A percentile compares a stretch with the other conserved stretches of the same genome.
These are phyloP conservation scores for Candida sp. DNA, from an alignment of 1,139 yeast species.

Conservation along the genomic window DNA sequence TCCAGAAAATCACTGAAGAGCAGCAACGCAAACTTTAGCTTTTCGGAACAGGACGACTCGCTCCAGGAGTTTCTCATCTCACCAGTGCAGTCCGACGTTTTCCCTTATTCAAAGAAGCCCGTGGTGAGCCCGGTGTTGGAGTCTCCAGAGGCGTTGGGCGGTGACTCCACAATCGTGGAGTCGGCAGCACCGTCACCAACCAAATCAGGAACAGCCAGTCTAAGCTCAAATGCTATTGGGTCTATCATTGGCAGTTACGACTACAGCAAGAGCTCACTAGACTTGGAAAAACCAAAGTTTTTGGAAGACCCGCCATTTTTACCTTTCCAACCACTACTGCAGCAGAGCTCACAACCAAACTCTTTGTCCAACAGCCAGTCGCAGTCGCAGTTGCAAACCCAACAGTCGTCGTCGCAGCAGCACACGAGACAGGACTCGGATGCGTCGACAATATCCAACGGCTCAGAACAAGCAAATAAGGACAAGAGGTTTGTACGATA, in stretches of 20 bases:
- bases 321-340: slow-evolving; percentile 1
- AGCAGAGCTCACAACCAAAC: background rate
- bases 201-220: slow-evolving; percentile 13
- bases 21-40: slow-evolving; percentile 9
- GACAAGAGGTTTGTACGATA: slow-evolving; percentile 48
- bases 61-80: slow-evolving; percentile 27
- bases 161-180: slow-evolving; percentile 8
- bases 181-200: slow-evolving; percentile 14
- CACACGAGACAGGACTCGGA: slow-evolving; percentile 45
- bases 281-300: slow-evolving; percentile 6
- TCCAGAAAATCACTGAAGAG: slow-evolving; percentile 2
- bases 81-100: slow-evolving; percentile 16
- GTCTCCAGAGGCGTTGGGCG: slow-evolving; percentile 10
- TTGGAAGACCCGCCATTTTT: background rate
- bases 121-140: slow-evolving; percentile 17
- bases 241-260: slow-evolving; percentile 37
- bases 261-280: slow-evolving; percentile 28
- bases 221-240: slow-evolving; percentile 22
- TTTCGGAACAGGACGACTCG: slow-evolving; percentile 26
- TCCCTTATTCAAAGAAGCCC: slow-evolving; percentile 8
- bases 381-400: background rate
- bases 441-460: slow-evolving; percentile 36
- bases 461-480: slow-evolving; percentile 34
- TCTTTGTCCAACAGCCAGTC: background rate
- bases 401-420: background rate